These are phyloP conservation scores for Serpula lacrymans DNA, from an alignment of 768 basidiomycete species.

Conservation along the genomic window DNA sequence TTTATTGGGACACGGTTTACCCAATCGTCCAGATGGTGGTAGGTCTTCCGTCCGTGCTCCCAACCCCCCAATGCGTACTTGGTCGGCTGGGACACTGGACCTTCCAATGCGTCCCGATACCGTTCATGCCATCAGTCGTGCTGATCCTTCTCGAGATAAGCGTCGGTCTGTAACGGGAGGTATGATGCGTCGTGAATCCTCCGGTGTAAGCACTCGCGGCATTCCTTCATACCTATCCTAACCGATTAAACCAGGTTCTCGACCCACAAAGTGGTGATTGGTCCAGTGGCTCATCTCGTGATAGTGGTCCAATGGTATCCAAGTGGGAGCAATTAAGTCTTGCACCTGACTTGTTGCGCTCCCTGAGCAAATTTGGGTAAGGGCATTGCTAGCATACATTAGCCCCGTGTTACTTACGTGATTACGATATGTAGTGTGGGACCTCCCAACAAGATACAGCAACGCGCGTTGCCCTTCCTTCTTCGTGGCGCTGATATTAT, in stretches of 20 bases:
- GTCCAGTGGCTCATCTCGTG: constrained; percentile 54
- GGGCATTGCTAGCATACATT: constrained; percentile 28
- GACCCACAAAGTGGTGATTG: constrained; percentile 57
- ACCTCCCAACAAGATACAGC: constrained; percentile 98
- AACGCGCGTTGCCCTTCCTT: constrained; percentile 93
- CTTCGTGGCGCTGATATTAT: constrained; percentile 94
- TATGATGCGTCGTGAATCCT: constrained; percentile 70
- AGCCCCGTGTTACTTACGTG: constrained; percentile 8
- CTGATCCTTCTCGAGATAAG: constrained; percentile 54
- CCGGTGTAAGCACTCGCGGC: constrained; percentile 49
- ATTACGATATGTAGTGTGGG: constrained; percentile 86
- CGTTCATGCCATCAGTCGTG: constrained; percentile 33
- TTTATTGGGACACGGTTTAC: constrained; percentile 56
- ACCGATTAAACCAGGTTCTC: constrained; percentile 39
- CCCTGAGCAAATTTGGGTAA: constrained; percentile 91
- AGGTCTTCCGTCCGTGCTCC: constrained; percentile 58
- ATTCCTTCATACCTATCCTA: constrained; percentile 8
- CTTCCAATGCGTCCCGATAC: constrained; percentile 58
- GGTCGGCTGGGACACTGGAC: constrained; percentile 81
- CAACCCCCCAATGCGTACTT: constrained; percentile 73
- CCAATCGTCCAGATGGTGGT: constrained; percentile 64
- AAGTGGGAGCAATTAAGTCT: constrained; percentile 96
- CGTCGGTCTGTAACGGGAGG: constrained; percentile 67
- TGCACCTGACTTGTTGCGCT: constrained; percentile 82
- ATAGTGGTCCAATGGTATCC: constrained; percentile 76